Evolutionary conservation across 257 asterid genomes (phyloP).

Genomic region (Ehretia macrophylla): DNA sequence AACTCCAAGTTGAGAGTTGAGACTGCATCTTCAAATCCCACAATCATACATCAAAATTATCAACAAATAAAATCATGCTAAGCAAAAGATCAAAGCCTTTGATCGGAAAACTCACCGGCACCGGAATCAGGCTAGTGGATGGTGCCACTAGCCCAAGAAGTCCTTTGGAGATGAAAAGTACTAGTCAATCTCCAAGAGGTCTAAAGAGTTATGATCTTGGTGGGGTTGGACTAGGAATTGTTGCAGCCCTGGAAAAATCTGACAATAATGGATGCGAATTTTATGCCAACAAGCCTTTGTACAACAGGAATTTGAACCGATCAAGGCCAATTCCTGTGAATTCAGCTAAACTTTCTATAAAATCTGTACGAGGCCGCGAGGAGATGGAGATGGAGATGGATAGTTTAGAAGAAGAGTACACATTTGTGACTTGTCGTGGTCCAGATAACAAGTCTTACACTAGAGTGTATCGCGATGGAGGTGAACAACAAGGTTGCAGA

Average conservation of each 20-base stretch:
- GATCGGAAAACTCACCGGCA: constrained; percentile 51
- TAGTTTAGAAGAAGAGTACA: constrained; percentile 36
- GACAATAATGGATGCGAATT: constrained; percentile 17
- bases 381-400: constrained; percentile 22
- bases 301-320: constrained; percentile 39
- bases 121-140: constrained; percentile 16
- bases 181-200: constrained; percentile 56
- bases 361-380: constrained; percentile 9
- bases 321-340: constrained; percentile 68
- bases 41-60: neutral
- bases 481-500: constrained; percentile 19
- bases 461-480: constrained; percentile 44
- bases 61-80: constrained; percentile 32
- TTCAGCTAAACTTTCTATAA: constrained; percentile 10
- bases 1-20: constrained; percentile 10
- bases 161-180: constrained; percentile 37
- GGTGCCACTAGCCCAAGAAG: constrained; percentile 34
- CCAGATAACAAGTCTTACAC: constrained; percentile 48
- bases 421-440: constrained; percentile 61
- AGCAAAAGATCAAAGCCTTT: constrained; percentile 56
- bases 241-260: constrained; percentile 73
- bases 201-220: constrained; percentile 49
- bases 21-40: neutral
- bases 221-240: constrained; percentile 81
- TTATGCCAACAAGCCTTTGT: constrained; percentile 27